phyloP scores from a whole-genome alignment of 1,284 basidiomycete genomes.

The Athelia sp. region DNA sequence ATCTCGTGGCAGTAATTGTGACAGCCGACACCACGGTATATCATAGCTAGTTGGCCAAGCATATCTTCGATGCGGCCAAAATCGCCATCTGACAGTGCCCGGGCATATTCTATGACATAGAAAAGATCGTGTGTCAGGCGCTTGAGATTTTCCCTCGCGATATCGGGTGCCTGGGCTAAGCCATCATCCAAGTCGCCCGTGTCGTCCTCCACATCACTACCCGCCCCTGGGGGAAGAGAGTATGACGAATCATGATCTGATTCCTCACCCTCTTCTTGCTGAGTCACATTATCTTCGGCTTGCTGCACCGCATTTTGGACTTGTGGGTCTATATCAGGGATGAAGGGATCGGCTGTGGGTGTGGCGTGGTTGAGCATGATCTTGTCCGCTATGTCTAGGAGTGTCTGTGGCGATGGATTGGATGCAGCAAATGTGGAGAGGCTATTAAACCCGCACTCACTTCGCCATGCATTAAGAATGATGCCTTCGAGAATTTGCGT shows the following conservation, averaged over 20 bases:
- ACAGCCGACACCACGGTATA: constrained; percentile 13
- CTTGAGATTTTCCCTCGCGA: constrained; percentile 12
- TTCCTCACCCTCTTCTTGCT: too few relatives aligned
- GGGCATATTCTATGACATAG: constrained; percentile 17
- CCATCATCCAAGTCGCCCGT: background rate
- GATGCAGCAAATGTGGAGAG: constrained; percentile 9
- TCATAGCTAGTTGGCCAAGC: constrained; percentile 8
- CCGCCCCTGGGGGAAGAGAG: background rate
- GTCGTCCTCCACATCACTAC: background rate
- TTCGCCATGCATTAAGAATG: constrained; percentile 10
- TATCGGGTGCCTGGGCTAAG: constrained; percentile 6
- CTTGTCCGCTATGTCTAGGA: background rate
- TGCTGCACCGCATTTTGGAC: too few relatives aligned
- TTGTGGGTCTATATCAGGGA: too few relatives aligned
- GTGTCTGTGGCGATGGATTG: constrained; percentile 3
- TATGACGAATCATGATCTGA: too few relatives aligned
- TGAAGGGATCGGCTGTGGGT: background rate
- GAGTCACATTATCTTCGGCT: too few relatives aligned
- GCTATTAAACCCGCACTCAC: constrained; percentile 6
- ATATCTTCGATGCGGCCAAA: constrained; percentile 12
- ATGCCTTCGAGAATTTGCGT: constrained; percentile 16
- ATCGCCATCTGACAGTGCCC: constrained; percentile 19
- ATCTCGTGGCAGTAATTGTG: constrained; percentile 19
- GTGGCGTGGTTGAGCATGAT: constrained; percentile 4
- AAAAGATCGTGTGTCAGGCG: constrained; percentile 19